A percentile compares a stretch with the other conserved stretches of the same genome.
Conservation (phyloP, 139 green algal genomes). For the Micractinium sp. region DNA sequence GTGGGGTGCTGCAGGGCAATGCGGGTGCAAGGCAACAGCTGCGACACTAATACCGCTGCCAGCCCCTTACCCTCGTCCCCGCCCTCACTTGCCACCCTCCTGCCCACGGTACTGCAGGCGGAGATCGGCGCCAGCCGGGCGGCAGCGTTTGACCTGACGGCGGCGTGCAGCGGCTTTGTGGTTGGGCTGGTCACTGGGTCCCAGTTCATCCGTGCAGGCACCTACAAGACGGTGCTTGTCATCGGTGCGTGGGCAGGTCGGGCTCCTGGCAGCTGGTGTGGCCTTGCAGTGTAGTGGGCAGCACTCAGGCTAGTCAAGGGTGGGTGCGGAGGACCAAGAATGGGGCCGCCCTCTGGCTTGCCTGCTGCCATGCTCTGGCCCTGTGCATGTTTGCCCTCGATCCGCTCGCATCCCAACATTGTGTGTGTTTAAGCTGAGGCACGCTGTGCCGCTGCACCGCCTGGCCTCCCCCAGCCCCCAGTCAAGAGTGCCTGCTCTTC, state of each 20-base stretch:
- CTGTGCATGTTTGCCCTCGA: neutral
- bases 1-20: neutral
- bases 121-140: constrained; percentile 86
- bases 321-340: too few relatives aligned
- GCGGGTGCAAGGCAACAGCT: too few relatives aligned
- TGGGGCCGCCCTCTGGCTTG: neutral
- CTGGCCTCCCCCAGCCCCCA: too few relatives aligned
- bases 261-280: too few relatives aligned
- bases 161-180: constrained; percentile 98
- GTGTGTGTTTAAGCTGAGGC: neutral
- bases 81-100: neutral
- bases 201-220: constrained; percentile 85
- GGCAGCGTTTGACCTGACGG: constrained; percentile 96
- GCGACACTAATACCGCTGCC: neutral
- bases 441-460: neutral
- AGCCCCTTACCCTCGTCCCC: neutral
- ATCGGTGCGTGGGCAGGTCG: neutral
- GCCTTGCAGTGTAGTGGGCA: too few relatives aligned
- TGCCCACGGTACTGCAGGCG: constrained; percentile 46
- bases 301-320: too few relatives aligned
- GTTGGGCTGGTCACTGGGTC: constrained; percentile 88
- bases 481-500: neutral
- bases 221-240: constrained; percentile 34
- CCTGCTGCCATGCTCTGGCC: neutral
- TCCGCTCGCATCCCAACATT: neutral